Conservation (phyloP, 2,329 filamentous ascomycete genomes). For the Fusarium decemcellulare region DNA sequence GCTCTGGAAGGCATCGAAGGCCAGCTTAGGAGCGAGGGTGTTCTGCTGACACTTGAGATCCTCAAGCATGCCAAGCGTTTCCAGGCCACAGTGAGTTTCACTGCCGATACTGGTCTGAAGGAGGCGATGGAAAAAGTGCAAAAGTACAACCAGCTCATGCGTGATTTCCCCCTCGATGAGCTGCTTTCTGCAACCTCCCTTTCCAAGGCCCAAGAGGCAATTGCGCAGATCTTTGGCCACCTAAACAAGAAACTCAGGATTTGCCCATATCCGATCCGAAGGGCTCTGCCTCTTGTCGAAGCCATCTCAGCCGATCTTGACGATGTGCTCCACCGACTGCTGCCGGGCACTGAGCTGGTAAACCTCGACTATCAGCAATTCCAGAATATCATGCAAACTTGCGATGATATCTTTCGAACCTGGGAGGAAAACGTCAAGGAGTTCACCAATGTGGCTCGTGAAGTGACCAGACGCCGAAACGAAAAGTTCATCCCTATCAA, state of each 20-base stretch:
- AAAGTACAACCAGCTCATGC: constrained; percentile 99
- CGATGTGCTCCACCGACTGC: constrained; percentile 84
- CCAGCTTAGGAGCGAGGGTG: constrained; percentile 90
- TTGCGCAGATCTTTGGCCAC: constrained; percentile 91
- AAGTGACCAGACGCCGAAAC: constrained; percentile 91
- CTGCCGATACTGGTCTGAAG: constrained; percentile 94
- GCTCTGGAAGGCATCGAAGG: constrained; percentile 92
- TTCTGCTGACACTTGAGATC: constrained; percentile 92
- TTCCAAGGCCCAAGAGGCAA: constrained; percentile 88
- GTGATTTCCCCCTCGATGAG: constrained; percentile 97
- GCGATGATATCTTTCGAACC: constrained; percentile 87
- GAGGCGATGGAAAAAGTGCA: constrained; percentile 97
- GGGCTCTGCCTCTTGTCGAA: constrained; percentile 94
- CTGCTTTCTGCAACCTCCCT: constrained; percentile 92
- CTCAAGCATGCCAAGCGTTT: constrained; percentile 98
- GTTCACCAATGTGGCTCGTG: constrained; percentile 96
- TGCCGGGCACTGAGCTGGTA: constrained; percentile 90
- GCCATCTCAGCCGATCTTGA: constrained; percentile 96
- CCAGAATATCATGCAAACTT: constrained; percentile 84
- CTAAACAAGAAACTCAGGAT: constrained; percentile 98
- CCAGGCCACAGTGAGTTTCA: constrained; percentile 97
- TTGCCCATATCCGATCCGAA: constrained; percentile 93
- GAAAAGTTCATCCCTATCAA: constrained; percentile 99
- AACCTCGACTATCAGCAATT: constrained; percentile 95
- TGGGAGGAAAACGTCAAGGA: constrained; percentile 99